These are phyloP conservation scores for Alternaria conjuncta DNA, from an alignment of 2,329 filamentous ascomycete genomes.

Conservation along the genomic window DNA sequence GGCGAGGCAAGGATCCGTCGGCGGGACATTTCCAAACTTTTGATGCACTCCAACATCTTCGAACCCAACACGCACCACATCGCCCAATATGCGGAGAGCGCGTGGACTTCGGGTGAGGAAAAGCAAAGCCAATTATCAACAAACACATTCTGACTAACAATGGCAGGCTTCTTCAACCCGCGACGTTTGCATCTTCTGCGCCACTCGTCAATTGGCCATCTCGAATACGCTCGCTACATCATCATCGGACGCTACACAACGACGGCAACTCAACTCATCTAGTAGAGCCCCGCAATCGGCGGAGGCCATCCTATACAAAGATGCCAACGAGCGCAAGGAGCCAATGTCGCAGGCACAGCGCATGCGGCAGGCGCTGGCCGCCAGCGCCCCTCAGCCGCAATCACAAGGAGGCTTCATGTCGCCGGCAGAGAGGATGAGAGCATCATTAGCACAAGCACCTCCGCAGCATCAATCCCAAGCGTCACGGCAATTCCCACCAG, in stretches of 20 bases:
- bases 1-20: slow-evolving; percentile 17
- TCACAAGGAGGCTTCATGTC: slow-evolving; percentile 21
- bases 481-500: slow-evolving; percentile 19
- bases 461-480: slow-evolving; percentile 13
- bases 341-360: slow-evolving; percentile 35
- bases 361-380: slow-evolving; percentile 34
- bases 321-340: slow-evolving; percentile 22
- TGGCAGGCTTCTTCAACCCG: slow-evolving; percentile 43
- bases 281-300: slow-evolving; percentile 40
- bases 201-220: slow-evolving; percentile 40
- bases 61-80: slow-evolving; percentile 5
- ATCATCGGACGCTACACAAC: slow-evolving; percentile 29
- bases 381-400: slow-evolving; percentile 21
- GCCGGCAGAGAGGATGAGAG: slow-evolving; percentile 27
- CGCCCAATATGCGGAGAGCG: slow-evolving; percentile 38
- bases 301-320: slow-evolving; percentile 36
- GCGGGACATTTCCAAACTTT: slow-evolving; percentile 26
- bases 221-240: slow-evolving; percentile 22
- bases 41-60: slow-evolving; percentile 10
- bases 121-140: background rate
- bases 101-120: slow-evolving; percentile 36
- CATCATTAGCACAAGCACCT: slow-evolving; percentile 12
- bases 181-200: slow-evolving; percentile 49
- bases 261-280: slow-evolving; percentile 42
- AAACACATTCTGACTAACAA: slow-evolving; percentile 6